These are phyloP conservation scores for Debaryomyces hansenii DNA, from an alignment of 805 yeast genomes.

Conservation along the genomic window DNA sequence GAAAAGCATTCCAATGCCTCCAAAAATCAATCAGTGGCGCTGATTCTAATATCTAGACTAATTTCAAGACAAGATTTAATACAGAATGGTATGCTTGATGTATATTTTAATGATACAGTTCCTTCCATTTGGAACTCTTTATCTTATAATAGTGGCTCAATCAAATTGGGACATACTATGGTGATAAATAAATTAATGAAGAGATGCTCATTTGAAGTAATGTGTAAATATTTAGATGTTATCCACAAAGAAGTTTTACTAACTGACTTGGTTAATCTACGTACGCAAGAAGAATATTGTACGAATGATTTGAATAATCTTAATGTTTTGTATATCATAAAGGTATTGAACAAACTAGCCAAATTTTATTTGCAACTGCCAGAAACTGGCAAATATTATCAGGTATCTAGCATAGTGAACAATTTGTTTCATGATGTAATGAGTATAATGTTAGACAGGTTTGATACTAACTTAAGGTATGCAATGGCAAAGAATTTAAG, in stretches of 20 bases:
- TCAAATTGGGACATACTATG: slow-evolving; percentile 40
- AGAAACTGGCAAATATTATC: slow-evolving; percentile 25
- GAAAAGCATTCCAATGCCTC: slow-evolving; percentile 44
- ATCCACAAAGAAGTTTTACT: slow-evolving; percentile 15
- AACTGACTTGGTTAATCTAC: slow-evolving; percentile 14
- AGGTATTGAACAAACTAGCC: slow-evolving; percentile 40
- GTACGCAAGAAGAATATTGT: slow-evolving; percentile 7
- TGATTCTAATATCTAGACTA: slow-evolving; percentile 52
- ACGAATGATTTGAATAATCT: slow-evolving; percentile 9
- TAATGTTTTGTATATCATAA: slow-evolving; percentile 27
- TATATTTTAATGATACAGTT: slow-evolving; percentile 16
- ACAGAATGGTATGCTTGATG: slow-evolving; percentile 9
- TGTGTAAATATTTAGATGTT: slow-evolving; percentile 7
- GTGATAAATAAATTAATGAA: slow-evolving; percentile 40
- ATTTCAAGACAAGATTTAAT: slow-evolving; percentile 51
- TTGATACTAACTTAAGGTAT: slow-evolving; percentile 60
- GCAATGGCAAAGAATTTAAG: slow-evolving; percentile 67
- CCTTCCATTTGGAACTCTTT: slow-evolving; percentile 17
- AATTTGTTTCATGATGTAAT: slow-evolving; percentile 42
- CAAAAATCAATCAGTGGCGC: slow-evolving; percentile 56
- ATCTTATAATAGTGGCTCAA: slow-evolving; percentile 1
- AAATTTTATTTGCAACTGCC: slow-evolving; percentile 15
- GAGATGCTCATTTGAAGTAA: slow-evolving; percentile 10
- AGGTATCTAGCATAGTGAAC: slow-evolving; percentile 50
- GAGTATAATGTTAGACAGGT: slow-evolving; percentile 27